Percentiles rank a stretch among this genome's conserved stretches.
Conservation (phyloP, 2,329 filamentous ascomycete species). For the Basipetospora chlamydospora region DNA sequence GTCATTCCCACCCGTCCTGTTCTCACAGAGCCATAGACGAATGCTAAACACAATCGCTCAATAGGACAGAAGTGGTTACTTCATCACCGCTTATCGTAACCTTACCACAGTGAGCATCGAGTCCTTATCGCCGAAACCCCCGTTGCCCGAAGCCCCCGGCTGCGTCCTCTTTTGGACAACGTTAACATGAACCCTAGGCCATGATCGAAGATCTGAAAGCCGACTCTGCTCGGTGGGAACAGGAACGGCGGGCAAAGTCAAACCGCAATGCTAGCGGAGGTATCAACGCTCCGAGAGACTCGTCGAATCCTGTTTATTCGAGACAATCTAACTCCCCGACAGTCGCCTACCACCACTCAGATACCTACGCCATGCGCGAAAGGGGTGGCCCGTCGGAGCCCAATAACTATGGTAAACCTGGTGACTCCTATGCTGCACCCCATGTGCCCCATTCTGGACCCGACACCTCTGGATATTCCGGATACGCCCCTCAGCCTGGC, state of each 20-base stretch:
- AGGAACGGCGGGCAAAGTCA: conserved; percentile 41
- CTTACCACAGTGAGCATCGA: conserved; percentile 54
- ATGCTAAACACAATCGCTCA: conserved; percentile 5
- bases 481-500: conserved; percentile 1
- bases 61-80: conserved; percentile 55
- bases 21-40: too few species aligned
- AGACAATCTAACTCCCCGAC: conserved; percentile 44
- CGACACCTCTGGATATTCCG: conserved; percentile 2
- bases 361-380: conserved; percentile 21
- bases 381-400: conserved; percentile 4
- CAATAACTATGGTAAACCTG: conserved; percentile 1
- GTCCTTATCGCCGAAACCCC: not conserved
- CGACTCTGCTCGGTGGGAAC: conserved; percentile 47
- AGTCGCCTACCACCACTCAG: conserved; percentile 43
- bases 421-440: conserved; percentile 4
- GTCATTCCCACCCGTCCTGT: too few species aligned
- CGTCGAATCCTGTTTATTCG: conserved; percentile 26
- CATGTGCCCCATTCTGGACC: not conserved
- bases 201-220: conserved; percentile 50
- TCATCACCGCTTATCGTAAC: conserved; percentile 66
- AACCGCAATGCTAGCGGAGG: conserved; percentile 40
- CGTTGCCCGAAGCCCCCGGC: not conserved
- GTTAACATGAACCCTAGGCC: too few species aligned
- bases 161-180: conserved; percentile 2
- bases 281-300: conserved; percentile 39